Conservation (phyloP, 2,329 filamentous ascomycete species). For the Aspergillus brasiliensis region DNA sequence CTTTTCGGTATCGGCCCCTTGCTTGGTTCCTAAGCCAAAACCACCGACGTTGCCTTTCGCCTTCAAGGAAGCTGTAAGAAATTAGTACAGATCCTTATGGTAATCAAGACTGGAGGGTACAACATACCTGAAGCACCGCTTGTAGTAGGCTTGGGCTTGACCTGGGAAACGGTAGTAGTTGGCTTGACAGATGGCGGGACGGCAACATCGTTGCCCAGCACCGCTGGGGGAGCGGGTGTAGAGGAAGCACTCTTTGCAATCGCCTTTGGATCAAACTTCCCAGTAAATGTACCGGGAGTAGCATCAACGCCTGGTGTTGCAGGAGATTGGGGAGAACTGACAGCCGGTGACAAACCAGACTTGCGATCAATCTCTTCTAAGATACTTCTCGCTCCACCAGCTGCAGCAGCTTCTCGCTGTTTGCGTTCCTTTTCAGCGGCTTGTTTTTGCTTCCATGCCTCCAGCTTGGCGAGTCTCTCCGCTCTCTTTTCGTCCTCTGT, state of each 20-base stretch:
- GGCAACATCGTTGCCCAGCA: slow-evolving; percentile 59
- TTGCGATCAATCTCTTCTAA: slow-evolving; percentile 74
- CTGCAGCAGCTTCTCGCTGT: slow-evolving; percentile 65
- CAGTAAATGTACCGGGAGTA: slow-evolving; percentile 64
- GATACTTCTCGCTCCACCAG: slow-evolving; percentile 66
- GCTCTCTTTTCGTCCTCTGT: slow-evolving; percentile 76
- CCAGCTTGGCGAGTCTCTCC: slow-evolving; percentile 76
- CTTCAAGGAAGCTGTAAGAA: slow-evolving; percentile 57
- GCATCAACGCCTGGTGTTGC: slow-evolving; percentile 49
- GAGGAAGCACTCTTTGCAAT: slow-evolving; percentile 77
- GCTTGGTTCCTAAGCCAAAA: slow-evolving; percentile 77
- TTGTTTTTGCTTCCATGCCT: slow-evolving; percentile 91
- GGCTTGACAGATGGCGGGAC: slow-evolving; percentile 52
- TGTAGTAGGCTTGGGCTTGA: slow-evolving; percentile 46
- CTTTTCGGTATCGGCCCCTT: slow-evolving; percentile 66
- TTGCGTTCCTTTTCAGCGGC: slow-evolving; percentile 72
- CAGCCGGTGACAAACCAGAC: slow-evolving; percentile 58
- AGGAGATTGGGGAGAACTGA: slow-evolving; percentile 56
- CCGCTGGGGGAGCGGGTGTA: slow-evolving; percentile 56
- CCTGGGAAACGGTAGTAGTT: slow-evolving; percentile 43
- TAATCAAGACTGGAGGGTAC: neutral
- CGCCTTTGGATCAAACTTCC: slow-evolving; percentile 84
- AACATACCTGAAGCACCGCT: slow-evolving; percentile 45
- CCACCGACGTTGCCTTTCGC: slow-evolving; percentile 74
- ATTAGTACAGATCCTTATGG: slow-evolving; percentile 1